A percentile compares a stretch with the other conserved stretches of the same genome.
These are phyloP conservation scores for Viridothelium virens DNA, from an alignment of 495 filamentous ascomycete species.

Conservation along the genomic window DNA sequence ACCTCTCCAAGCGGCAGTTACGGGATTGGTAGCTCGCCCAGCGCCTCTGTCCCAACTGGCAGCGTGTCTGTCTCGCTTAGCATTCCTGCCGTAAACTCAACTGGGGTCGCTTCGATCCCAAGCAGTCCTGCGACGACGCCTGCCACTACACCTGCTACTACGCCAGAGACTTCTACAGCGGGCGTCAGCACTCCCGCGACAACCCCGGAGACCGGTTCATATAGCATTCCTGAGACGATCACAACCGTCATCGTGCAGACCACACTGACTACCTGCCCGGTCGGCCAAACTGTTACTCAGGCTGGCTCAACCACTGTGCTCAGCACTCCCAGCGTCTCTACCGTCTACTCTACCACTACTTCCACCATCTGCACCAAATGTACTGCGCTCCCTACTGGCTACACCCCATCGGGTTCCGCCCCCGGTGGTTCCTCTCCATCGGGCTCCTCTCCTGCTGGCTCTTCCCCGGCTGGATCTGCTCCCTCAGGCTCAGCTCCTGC, in stretches of 20 bases:
- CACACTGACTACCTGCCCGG: conserved; percentile 31
- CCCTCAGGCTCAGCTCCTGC: conserved; percentile 17
- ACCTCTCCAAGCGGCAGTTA: neutral
- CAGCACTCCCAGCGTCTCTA: conserved; percentile 32
- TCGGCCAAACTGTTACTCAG: conserved; percentile 25
- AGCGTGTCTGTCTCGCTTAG: neutral
- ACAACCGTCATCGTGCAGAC: conserved; percentile 17
- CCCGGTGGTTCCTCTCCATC: conserved; percentile 16
- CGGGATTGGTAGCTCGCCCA: neutral
- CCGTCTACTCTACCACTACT: conserved; percentile 36
- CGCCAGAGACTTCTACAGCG: neutral
- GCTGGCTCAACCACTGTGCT: conserved; percentile 14
- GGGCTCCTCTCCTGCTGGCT: conserved; percentile 16
- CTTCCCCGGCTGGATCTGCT: conserved; percentile 19
- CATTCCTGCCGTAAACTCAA: conserved; percentile 9
- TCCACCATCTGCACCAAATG: conserved; percentile 38
- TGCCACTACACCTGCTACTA: conserved; percentile 15
- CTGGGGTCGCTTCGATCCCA: neutral
- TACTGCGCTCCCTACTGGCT: conserved; percentile 23
- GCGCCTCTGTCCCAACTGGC: neutral
- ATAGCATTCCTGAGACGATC: conserved; percentile 18
- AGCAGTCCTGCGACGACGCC: conserved; percentile 16
- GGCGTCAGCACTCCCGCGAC: conserved; percentile 16
- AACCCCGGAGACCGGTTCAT: conserved; percentile 13
- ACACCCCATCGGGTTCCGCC: conserved; percentile 19